Evolutionary conservation across 306 rosid genomes (phyloP), one percentile per base, ranked within the genome.

Genomic region (Inga laurina): DNA sequence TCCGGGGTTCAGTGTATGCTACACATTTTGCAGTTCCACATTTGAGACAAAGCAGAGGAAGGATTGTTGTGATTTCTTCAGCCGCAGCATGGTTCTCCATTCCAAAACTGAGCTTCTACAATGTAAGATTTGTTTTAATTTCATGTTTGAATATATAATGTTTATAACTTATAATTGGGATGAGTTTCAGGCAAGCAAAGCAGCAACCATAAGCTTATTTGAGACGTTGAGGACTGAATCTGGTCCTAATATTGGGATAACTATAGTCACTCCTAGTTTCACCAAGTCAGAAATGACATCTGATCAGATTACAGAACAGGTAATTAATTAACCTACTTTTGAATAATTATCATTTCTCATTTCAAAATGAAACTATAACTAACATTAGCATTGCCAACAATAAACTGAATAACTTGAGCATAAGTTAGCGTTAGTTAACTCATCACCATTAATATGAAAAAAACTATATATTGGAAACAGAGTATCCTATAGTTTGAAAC

Each of bases 151-250:
- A 18, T 4, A 1, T 52, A 52, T 37, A 37, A 5, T 37, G 41
- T 37, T 37, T 5, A 5, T 37, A 44, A 8, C 2, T 9, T 44
- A 44, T 44, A 44, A 44, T 44, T 44, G 48, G 10, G 48, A 51
- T 57, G 21, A 39, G 14, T 52, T 70, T 59, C 79, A 85, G 74
- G 85, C 88, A 57, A 81, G 76, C 72, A 85, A 85, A 41, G 88
- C 80, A 39, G 83, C 85, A 49, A 32, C 65, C 8, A 21, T 27
- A 49, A 81, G 44, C 79, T 81, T 81, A 34, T 77, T 72, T 44
- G 88, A 81, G 72, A 76, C 85, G 5, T 43, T 81, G 10, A 81
- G 82, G 56, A 8, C 46, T 19, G 88, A 81, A 51, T 57, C 81
- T 0, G 82, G 79, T 35, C 5, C 37, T 3, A 34, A 39, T 2